These are phyloP conservation scores for Russula olivacea DNA, from an alignment of 768 basidiomycete species.

Conservation along the genomic window DNA sequence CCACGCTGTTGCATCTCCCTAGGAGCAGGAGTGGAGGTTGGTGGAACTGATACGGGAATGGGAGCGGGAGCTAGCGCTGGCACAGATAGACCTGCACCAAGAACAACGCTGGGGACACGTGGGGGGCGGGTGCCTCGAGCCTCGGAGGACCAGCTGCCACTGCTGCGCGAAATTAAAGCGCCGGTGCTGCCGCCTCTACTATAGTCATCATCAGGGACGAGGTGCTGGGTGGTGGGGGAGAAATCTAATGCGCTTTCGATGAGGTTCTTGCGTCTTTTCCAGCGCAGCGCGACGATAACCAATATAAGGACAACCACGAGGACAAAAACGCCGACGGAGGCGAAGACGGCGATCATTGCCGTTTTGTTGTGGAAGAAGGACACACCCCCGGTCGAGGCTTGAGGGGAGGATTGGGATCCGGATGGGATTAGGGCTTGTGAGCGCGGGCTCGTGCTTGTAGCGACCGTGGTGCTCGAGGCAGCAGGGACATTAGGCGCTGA, in stretches of 20 bases:
- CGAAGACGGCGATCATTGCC: conserved; percentile 55
- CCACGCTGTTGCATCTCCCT: background rate
- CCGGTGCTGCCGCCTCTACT: background rate
- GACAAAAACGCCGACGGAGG: conserved; percentile 43
- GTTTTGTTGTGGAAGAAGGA: conserved; percentile 61
- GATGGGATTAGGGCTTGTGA: background rate
- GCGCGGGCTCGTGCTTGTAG: conserved; percentile 17
- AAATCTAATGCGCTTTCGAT: conserved; percentile 28
- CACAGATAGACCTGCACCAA: background rate
- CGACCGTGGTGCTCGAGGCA: conserved; percentile 21
- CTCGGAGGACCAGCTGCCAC: background rate
- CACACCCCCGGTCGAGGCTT: conserved; percentile 25
- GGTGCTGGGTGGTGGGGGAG: conserved; percentile 8
- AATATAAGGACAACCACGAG: conserved; percentile 42
- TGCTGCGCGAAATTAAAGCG: background rate
- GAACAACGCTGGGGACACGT: background rate
- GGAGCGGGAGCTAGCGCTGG: background rate
- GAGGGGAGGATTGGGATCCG: conserved; percentile 21
- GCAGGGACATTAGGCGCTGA: conserved; percentile 4
- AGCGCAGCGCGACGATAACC: conserved; percentile 45
- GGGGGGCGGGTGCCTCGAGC: background rate
- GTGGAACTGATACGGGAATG: background rate
- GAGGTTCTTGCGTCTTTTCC: conserved; percentile 37
- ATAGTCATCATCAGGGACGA: background rate
- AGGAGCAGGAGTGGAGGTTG: background rate